A percentile compares a stretch with the other conserved stretches of the same genome.
These are phyloP conservation scores for Dendrobium nobile DNA, from an alignment of 106 monocot genomes.

Conservation along the genomic window DNA sequence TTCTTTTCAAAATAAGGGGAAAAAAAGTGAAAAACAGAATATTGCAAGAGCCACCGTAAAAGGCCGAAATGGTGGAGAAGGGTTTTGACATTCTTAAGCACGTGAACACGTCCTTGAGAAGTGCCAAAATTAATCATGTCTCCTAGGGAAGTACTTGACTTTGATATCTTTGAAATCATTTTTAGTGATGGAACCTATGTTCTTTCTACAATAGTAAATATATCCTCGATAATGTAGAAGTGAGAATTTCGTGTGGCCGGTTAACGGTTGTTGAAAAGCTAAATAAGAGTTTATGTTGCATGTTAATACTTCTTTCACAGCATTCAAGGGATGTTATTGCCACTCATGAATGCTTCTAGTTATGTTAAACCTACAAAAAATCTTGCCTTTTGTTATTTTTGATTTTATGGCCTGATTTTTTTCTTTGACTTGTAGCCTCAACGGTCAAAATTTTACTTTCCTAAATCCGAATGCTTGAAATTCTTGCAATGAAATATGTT, in stretches of 20 bases:
- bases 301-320: neutral
- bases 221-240: neutral
- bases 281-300: neutral
- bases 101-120: neutral
- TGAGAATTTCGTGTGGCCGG: neutral
- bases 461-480: neutral
- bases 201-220: neutral
- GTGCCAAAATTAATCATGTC: neutral
- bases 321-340: neutral
- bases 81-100: too few relatives aligned
- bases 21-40: too few relatives aligned
- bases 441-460: neutral
- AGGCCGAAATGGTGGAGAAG: too few relatives aligned
- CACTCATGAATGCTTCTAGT: neutral
- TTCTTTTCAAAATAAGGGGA: too few relatives aligned
- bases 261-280: neutral
- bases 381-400: neutral
- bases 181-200: neutral
- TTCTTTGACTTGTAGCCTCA: neutral
- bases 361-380: neutral
- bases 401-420: neutral
- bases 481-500: neutral
- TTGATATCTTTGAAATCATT: neutral
- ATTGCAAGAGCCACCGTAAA: too few relatives aligned
- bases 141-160: neutral